A percentile compares a stretch with the other conserved stretches of the same genome.
These are phyloP conservation scores for Stachybotrys chartarum DNA, from an alignment of 2,329 filamentous ascomycete species.

Conservation along the genomic window DNA sequence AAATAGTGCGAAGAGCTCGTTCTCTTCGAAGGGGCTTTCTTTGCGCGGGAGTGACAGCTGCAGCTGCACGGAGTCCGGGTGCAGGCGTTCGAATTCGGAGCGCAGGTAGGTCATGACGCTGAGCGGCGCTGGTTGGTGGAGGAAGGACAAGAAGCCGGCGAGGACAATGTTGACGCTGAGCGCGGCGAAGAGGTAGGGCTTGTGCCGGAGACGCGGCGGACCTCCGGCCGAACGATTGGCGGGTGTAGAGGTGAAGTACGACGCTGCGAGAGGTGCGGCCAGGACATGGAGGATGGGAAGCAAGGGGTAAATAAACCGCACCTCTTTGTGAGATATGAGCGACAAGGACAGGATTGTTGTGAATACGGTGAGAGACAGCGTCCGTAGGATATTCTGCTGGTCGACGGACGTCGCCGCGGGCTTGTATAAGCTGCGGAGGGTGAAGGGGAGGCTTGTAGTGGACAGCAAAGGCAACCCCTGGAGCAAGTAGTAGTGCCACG, in stretches of 20 bases:
- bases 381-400: constrained; percentile 26
- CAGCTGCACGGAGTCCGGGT: constrained; percentile 25
- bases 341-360: constrained; percentile 60
- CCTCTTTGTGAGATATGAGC: constrained; percentile 87
- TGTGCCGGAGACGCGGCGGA: constrained; percentile 37
- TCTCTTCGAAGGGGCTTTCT: constrained; percentile 14
- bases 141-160: constrained; percentile 63
- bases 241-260: constrained; percentile 50
- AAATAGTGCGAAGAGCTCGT: constrained; percentile 64
- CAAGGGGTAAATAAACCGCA: constrained; percentile 92
- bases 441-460: constrained; percentile 76
- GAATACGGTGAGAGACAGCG: constrained; percentile 49
- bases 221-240: constrained; percentile 15
- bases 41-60: constrained; percentile 14
- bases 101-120: constrained; percentile 70
- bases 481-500: constrained; percentile 86
- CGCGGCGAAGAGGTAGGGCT: constrained; percentile 47
- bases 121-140: constrained; percentile 77
- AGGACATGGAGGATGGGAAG: constrained; percentile 81
- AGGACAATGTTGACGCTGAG: constrained; percentile 63
- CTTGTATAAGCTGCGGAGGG: constrained; percentile 55
- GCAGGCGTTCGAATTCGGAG: constrained; percentile 57
- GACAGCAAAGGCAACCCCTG: constrained; percentile 85
- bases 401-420: constrained; percentile 26
- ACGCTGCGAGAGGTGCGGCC: constrained; percentile 57